Percentiles rank a stretch among this genome's conserved stretches.
phyloP scores from a whole-genome alignment of 768 basidiomycete species.

The Pholiota conissans region DNA sequence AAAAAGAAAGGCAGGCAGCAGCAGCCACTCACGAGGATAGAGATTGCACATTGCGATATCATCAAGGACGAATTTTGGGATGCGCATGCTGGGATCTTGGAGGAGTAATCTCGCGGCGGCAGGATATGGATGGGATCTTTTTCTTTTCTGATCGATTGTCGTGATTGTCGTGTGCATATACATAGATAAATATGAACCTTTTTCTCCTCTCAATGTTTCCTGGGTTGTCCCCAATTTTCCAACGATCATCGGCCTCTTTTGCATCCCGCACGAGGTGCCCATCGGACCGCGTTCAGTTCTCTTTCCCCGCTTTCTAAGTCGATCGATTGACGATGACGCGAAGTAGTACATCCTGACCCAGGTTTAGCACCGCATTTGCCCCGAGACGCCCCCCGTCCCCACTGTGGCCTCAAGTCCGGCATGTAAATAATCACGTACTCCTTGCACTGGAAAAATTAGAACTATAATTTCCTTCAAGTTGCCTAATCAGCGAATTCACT shows the following conservation, averaged over 20 bases:
- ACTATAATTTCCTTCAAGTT: neutral
- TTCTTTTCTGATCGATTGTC: neutral
- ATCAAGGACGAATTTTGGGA: conserved; percentile 84
- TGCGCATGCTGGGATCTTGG: conserved; percentile 53
- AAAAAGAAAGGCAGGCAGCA: conserved; percentile 33
- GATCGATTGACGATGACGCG: neutral
- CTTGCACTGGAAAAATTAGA: neutral
- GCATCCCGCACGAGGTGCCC: neutral
- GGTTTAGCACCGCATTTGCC: neutral
- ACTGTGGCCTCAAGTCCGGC: neutral
- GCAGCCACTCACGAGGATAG: conserved; percentile 45
- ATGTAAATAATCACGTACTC: neutral
- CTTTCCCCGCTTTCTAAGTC: neutral
- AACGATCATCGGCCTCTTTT: neutral
- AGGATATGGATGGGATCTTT: too few species aligned
- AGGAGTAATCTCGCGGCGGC: conserved; percentile 12
- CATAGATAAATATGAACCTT: neutral
- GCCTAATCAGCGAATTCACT: neutral
- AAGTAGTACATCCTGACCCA: neutral
- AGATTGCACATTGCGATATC: conserved; percentile 78
- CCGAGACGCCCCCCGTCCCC: neutral
- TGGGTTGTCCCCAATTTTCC: neutral
- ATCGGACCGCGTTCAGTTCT: neutral
- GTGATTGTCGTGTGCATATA: neutral
- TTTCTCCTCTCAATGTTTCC: neutral